Conservation (phyloP, 768 basidiomycete species). For the Phylloporus sp. region DNA sequence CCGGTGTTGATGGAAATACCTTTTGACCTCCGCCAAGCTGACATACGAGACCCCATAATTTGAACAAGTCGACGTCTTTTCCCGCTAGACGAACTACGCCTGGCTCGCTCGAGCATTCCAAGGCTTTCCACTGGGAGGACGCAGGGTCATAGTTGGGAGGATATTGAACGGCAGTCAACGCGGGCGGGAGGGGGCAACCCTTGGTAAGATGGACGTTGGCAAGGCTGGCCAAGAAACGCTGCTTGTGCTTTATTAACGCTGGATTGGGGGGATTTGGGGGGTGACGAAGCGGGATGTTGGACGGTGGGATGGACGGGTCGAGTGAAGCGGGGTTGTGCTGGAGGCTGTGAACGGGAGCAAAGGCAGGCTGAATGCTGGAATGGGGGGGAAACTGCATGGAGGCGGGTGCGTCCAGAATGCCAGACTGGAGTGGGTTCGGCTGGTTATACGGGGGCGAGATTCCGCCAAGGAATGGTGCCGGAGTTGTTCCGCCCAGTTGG, state of each 20-base stretch:
- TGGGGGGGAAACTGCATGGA: conserved; percentile 41
- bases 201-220: conserved; percentile 54
- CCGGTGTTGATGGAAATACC: conserved; percentile 38
- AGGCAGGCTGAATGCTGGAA: conserved; percentile 43
- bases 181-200: conserved; percentile 67
- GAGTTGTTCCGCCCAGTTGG: conserved; percentile 51
- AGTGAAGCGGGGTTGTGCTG: conserved; percentile 35
- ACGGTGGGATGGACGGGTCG: conserved; percentile 41
- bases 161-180: conserved; percentile 57
- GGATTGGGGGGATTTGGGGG: conserved; percentile 31
- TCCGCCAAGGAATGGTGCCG: conserved; percentile 66
- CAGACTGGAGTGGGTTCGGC: conserved; percentile 32
- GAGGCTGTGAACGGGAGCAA: conserved; percentile 34
- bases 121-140: conserved; percentile 57
- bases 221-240: conserved; percentile 58
- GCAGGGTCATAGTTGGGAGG: conserved; percentile 57
- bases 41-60: conserved; percentile 58
- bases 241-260: conserved; percentile 46
- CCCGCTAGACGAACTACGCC: conserved; percentile 68
- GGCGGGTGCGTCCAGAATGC: conserved; percentile 36
- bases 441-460: conserved; percentile 35
- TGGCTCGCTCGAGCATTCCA: conserved; percentile 57
- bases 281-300: conserved; percentile 36
- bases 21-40: conserved; percentile 56
- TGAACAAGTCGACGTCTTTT: conserved; percentile 73